Conservation (phyloP, 805 yeast species). For the Kuraishia capsulata region DNA sequence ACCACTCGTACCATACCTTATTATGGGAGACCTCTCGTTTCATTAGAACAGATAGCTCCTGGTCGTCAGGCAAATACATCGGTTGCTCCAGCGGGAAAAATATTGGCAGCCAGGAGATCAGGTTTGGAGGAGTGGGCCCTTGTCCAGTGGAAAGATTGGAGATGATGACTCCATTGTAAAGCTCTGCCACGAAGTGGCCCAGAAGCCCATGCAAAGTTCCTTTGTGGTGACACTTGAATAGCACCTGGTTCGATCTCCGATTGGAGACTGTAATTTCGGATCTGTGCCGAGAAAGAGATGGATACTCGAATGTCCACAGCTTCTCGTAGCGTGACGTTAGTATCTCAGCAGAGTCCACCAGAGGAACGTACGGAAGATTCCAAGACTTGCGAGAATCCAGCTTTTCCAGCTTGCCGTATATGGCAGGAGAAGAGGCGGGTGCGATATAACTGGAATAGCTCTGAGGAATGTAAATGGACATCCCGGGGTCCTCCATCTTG, state of each 20-base stretch:
- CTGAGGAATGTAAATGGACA: constrained; percentile 55
- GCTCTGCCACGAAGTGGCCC: constrained; percentile 65
- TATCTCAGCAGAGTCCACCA: constrained; percentile 24
- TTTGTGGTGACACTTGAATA: constrained; percentile 34
- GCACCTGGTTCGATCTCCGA: constrained; percentile 13
- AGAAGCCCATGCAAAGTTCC: constrained; percentile 63
- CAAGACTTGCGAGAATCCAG: constrained; percentile 6
- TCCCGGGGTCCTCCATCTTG: constrained; percentile 18
- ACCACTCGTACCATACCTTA: constrained; percentile 64
- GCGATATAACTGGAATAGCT: constrained; percentile 50
- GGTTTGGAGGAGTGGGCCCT: constrained; percentile 27
- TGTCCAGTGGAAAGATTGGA: constrained; percentile 35
- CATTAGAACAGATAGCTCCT: constrained; percentile 42
- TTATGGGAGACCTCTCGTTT: constrained; percentile 33
- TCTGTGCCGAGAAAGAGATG: constrained; percentile 12
- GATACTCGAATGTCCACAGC: constrained; percentile 59
- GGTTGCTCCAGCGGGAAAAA: constrained; percentile 55
- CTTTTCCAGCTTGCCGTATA: constrained; percentile 27
- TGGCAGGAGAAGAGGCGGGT: constrained; percentile 56
- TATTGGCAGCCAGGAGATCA: constrained; percentile 63
- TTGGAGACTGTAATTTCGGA: constrained; percentile 3
- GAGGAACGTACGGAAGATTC: constrained; percentile 19
- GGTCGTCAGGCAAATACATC: constrained; percentile 39
- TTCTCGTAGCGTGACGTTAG: constrained; percentile 38
- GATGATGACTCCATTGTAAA: constrained; percentile 51